These are phyloP conservation scores for Aspergillus sclerotioniger DNA, from an alignment of 495 filamentous ascomycete species.

Conservation along the genomic window DNA sequence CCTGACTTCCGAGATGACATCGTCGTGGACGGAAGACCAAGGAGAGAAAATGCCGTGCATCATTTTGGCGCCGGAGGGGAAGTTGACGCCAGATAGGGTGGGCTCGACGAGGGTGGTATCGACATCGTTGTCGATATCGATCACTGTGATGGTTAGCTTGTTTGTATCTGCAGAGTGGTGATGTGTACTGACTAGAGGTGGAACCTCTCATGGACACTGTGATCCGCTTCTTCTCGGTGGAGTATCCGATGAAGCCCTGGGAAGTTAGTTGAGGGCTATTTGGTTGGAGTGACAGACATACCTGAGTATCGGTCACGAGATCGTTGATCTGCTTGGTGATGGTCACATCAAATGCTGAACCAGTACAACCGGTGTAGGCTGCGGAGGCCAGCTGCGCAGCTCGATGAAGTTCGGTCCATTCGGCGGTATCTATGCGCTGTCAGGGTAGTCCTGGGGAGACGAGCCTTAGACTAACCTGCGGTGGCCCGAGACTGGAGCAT, in stretches of 20 bases:
- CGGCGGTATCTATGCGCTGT: conserved; percentile 19
- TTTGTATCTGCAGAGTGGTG: background rate
- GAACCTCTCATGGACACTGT: conserved; percentile 35
- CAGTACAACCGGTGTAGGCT: conserved; percentile 30
- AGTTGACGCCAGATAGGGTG: conserved; percentile 28
- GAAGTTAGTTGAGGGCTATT: background rate
- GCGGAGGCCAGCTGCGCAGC: conserved; percentile 37
- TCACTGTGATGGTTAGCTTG: conserved; percentile 10
- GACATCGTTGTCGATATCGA: conserved; percentile 37
- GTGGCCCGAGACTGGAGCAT: background rate
- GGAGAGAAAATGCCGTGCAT: conserved; percentile 30
- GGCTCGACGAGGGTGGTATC: conserved; percentile 33
- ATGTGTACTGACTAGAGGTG: conserved; percentile 20
- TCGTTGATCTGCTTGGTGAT: conserved; percentile 33
- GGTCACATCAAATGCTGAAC: conserved; percentile 32
- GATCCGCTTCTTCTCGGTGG: conserved; percentile 25
- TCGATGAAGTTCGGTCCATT: conserved; percentile 25
- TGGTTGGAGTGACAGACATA: background rate
- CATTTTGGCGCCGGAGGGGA: conserved; percentile 30
- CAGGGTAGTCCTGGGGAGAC: background rate
- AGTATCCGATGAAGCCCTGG: conserved; percentile 35
- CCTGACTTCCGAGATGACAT: conserved; percentile 30
- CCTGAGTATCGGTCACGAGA: conserved; percentile 27
- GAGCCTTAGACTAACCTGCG: background rate
- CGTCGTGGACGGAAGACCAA: conserved; percentile 33